phyloP scores from a whole-genome alignment of 306 rosid genomes.

The Neltuma alba region DNA sequence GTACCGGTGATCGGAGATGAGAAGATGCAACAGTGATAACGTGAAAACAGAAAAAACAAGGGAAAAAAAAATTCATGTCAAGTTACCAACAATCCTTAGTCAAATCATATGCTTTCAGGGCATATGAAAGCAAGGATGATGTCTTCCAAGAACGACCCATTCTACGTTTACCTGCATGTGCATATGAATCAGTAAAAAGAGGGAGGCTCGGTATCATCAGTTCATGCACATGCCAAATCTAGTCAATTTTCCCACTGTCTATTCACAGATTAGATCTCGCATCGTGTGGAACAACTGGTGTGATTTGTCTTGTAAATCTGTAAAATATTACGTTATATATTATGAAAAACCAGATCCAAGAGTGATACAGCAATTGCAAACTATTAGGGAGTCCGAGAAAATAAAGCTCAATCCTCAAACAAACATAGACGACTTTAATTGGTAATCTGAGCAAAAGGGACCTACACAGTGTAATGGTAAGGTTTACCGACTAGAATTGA shows the following conservation, averaged over 20 bases:
- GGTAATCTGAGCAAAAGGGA: background rate
- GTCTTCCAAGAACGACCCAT: slow-evolving; percentile 13
- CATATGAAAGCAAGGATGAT: background rate
- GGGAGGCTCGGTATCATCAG: background rate
- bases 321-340: background rate
- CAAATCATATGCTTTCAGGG: background rate
- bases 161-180: background rate
- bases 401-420: background rate
- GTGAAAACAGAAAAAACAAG: background rate
- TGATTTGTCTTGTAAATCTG: background rate
- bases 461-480: slow-evolving; percentile 27
- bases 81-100: no score
- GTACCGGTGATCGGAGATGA: background rate
- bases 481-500: slow-evolving; percentile 20
- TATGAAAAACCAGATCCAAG: background rate
- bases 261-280: background rate
- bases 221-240: background rate
- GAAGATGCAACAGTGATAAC: background rate
- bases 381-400: background rate
- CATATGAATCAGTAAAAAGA: background rate
- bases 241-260: background rate
- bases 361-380: background rate
- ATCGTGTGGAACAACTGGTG: background rate
- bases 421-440: background rate
- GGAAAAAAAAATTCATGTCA: background rate